These are phyloP conservation scores for Beauveria sp. DNA, from an alignment of 2,329 filamentous ascomycete genomes.

Conservation along the genomic window DNA sequence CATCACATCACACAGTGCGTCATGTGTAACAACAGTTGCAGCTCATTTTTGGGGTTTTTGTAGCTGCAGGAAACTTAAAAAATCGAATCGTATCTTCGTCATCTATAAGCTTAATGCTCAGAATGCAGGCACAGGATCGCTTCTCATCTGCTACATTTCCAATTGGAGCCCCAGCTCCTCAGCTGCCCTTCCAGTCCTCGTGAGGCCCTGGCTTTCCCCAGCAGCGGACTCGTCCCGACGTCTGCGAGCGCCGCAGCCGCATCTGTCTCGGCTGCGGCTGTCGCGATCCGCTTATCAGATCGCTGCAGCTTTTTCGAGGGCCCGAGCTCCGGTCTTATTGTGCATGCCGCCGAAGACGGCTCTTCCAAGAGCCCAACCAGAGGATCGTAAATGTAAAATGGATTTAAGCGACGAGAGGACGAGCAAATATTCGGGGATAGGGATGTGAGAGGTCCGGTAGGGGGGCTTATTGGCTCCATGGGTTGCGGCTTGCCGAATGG, in stretches of 20 bases:
- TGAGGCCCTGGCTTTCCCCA: constrained; percentile 7
- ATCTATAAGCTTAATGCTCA: background rate
- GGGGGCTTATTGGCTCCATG: constrained; percentile 23
- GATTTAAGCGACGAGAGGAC: constrained; percentile 16
- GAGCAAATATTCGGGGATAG: constrained; percentile 26
- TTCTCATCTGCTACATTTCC: constrained; percentile 14
- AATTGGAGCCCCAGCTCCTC: constrained; percentile 16
- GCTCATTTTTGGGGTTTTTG: background rate
- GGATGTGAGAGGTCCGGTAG: constrained; percentile 21
- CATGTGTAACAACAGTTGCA: background rate
- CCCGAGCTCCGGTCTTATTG: background rate
- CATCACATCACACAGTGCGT: background rate
- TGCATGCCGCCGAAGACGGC: constrained; percentile 11
- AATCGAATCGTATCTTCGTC: background rate
- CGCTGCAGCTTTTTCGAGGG: constrained; percentile 2
- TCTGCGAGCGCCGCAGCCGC: constrained; percentile 20
- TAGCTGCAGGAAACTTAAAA: background rate
- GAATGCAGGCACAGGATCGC: background rate
- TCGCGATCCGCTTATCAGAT: background rate
- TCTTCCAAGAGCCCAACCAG: constrained; percentile 17
- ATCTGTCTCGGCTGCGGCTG: constrained; percentile 15
- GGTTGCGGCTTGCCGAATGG: constrained; percentile 19
- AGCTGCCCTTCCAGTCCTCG: constrained; percentile 12
- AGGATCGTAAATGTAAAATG: constrained; percentile 19
- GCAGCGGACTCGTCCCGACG: constrained; percentile 16